Conservation (phyloP, 164 flowering plant genomes). For the Tetracentron sinense region DNA sequence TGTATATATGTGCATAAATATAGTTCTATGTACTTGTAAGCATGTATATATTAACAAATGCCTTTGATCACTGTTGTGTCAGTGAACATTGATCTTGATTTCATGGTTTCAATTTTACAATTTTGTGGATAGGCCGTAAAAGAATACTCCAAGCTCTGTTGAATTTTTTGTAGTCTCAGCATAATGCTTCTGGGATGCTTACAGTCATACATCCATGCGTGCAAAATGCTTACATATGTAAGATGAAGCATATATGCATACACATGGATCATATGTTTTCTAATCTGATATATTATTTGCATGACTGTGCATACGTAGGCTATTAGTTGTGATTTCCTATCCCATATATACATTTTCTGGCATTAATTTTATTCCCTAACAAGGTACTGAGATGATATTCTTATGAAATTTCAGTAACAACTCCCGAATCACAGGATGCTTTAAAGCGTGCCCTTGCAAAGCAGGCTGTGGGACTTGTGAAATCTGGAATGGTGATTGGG, state of each 20-base stretch:
- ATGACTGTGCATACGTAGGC: too few species aligned
- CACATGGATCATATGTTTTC: not conserved
- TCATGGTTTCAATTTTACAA: too few species aligned
- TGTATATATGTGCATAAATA: too few species aligned
- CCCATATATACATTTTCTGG: not conserved
- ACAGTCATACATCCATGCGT: not conserved
- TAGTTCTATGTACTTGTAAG: too few species aligned
- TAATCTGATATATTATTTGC: not conserved
- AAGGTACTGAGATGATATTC: conserved; percentile 2
- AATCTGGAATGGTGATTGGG: conserved; percentile 31
- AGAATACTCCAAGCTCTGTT: not conserved
- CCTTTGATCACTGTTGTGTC: too few species aligned
- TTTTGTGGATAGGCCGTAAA: not conserved
- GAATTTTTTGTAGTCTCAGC: not conserved
- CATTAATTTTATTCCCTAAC: not conserved
- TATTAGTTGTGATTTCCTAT: too few species aligned
- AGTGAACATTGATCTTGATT: too few species aligned
- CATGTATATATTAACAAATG: too few species aligned
- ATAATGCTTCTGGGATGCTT: not conserved
- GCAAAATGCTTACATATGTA: not conserved
- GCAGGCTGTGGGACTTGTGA: conserved; percentile 26
- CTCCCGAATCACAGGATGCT: conserved; percentile 25
- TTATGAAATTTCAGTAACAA: conserved; percentile 10
- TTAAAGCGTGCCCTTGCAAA: conserved; percentile 30
- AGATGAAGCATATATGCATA: not conserved